Evolutionary conservation across 805 yeast genomes (phyloP).

Genomic region (Cyberlindnera mycetangii): DNA sequence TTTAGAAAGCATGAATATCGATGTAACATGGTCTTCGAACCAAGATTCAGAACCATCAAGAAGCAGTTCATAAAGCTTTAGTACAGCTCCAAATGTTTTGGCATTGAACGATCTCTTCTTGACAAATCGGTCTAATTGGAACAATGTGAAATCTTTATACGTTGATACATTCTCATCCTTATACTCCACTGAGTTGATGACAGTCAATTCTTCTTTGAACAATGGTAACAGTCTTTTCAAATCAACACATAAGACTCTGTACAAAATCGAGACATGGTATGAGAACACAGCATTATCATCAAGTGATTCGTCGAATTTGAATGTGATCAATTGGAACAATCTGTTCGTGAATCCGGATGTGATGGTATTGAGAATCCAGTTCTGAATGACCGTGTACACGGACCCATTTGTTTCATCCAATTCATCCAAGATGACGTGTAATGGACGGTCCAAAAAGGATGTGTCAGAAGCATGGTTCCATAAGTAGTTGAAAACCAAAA

Average conservation of each 20-base stretch:
- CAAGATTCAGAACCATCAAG: slow-evolving; percentile 57
- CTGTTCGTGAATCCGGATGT: slow-evolving; percentile 56
- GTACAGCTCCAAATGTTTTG: slow-evolving; percentile 39
- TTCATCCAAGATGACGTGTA: slow-evolving; percentile 67
- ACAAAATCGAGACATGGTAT: slow-evolving; percentile 55
- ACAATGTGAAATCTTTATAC: slow-evolving; percentile 54
- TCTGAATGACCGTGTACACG: slow-evolving; percentile 39
- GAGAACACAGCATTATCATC: slow-evolving; percentile 65
- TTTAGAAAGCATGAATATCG: slow-evolving; percentile 37
- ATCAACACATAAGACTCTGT: slow-evolving; percentile 49
- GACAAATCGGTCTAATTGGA: slow-evolving; percentile 46
- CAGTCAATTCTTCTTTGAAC: slow-evolving; percentile 57
- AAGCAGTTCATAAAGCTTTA: slow-evolving; percentile 44
- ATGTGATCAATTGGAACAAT: slow-evolving; percentile 55
- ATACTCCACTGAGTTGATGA: slow-evolving; percentile 46
- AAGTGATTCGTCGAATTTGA: slow-evolving; percentile 45
- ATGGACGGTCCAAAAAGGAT: slow-evolving; percentile 51
- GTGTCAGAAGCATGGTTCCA: slow-evolving; percentile 74
- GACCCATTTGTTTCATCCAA: slow-evolving; percentile 43
- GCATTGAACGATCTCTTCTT: slow-evolving; percentile 32
- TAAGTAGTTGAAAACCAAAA: slow-evolving; percentile 56
- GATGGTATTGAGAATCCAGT: slow-evolving; percentile 46
- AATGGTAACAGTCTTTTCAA: slow-evolving; percentile 41
- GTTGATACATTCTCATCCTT: slow-evolving; percentile 49
- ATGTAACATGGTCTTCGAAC: slow-evolving; percentile 43